Conservation (phyloP, 1,284 basidiomycete species). For the Cystobasidiaceae sp. region DNA sequence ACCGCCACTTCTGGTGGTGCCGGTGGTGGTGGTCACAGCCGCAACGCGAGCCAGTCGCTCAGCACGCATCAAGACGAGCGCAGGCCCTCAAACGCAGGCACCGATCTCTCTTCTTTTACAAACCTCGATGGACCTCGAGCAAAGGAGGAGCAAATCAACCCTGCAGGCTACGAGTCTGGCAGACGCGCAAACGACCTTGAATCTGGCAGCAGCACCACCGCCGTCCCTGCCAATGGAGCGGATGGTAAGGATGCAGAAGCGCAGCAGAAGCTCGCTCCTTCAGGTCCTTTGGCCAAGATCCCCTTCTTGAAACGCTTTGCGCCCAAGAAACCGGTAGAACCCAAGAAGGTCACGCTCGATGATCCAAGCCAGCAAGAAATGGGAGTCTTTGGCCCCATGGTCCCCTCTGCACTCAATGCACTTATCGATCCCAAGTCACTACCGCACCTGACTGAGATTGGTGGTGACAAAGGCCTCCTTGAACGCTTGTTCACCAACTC, state of each 20-base stretch:
- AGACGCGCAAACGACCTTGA: not conserved
- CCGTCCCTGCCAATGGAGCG: not conserved
- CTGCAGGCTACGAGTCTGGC: not conserved
- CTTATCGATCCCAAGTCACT: constrained; percentile 83
- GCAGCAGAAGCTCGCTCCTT: not conserved
- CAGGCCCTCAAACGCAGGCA: not conserved
- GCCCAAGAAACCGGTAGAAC: constrained; percentile 4
- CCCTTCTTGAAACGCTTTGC: constrained; percentile 17
- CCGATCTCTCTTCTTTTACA: constrained; percentile 2
- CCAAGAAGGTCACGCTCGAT: constrained; percentile 36
- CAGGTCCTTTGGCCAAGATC: constrained; percentile 11
- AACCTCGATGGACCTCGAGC: constrained; percentile 4
- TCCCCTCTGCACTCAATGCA: constrained; percentile 70
- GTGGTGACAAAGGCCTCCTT: constrained; percentile 66
- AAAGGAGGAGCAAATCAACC: constrained; percentile 10
- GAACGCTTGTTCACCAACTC: constrained; percentile 19
- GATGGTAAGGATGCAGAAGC: not conserved
- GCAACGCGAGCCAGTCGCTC: no score
- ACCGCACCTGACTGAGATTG: constrained; percentile 62
- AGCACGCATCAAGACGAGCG: constrained; percentile 2
- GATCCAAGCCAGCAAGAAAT: constrained; percentile 58
- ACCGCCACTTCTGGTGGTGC: not conserved
- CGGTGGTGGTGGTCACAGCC: not conserved
- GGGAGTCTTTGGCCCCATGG: constrained; percentile 50
- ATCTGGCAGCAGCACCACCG: not conserved